Conservation (phyloP, 1,284 basidiomycete genomes). For the Ceratobasidium sp. region DNA sequence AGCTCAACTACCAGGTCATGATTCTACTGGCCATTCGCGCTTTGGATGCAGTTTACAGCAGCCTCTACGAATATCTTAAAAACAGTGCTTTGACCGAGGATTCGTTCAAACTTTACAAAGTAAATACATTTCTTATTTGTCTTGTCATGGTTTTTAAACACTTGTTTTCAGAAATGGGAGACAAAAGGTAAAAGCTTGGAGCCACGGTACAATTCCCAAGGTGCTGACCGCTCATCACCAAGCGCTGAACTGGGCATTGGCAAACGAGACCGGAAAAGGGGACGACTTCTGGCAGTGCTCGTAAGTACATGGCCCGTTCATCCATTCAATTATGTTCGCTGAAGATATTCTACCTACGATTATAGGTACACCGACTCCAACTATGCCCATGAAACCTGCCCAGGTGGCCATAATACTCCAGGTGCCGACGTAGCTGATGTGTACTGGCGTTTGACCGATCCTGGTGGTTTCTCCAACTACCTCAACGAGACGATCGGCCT, state of each 20-base stretch:
- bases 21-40: slow-evolving; percentile 32
- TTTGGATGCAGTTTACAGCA: slow-evolving; percentile 30
- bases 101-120: slow-evolving; percentile 37
- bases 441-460: slow-evolving; percentile 31
- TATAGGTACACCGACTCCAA: slow-evolving; percentile 18
- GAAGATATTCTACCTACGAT: not conserved
- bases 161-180: slow-evolving; percentile 33
- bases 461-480: slow-evolving; percentile 30
- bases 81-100: slow-evolving; percentile 36
- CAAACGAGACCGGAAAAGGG: slow-evolving; percentile 40
- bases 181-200: slow-evolving; percentile 13
- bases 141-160: not conserved
- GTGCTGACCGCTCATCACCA: not conserved
- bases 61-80: slow-evolving; percentile 30
- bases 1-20: slow-evolving; percentile 40
- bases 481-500: slow-evolving; percentile 23
- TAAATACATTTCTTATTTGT: not conserved
- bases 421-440: slow-evolving; percentile 33
- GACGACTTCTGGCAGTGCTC: slow-evolving; percentile 40
- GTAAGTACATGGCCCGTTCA: not conserved
- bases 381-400: slow-evolving; percentile 28
- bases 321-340: not conserved
- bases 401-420: slow-evolving; percentile 36
- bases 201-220: not conserved
- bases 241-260: slow-evolving; percentile 40